Conservation (phyloP, 179 eudicot species). For the Patellifolia procumbens region DNA sequence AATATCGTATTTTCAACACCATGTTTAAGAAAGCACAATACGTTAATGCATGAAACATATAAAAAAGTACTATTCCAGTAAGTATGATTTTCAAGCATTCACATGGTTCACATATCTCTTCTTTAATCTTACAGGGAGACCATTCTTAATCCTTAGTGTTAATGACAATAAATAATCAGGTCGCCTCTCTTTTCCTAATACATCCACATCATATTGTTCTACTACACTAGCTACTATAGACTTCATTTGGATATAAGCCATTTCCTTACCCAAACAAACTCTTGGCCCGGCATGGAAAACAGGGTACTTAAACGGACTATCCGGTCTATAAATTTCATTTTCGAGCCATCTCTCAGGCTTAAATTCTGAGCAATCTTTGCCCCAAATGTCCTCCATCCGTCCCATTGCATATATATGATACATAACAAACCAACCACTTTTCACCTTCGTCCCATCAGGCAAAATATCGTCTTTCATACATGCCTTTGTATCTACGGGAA, state of each 20-base stretch:
- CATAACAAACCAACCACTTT: constrained; percentile 56
- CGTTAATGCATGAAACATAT: too few relatives aligned
- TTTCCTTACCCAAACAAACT: constrained; percentile 73
- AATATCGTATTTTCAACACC: too few relatives aligned
- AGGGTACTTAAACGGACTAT: constrained; percentile 65
- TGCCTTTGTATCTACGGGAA: constrained; percentile 61
- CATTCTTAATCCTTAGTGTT: constrained; percentile 79
- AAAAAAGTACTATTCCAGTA: too few relatives aligned
- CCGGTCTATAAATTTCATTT: constrained; percentile 36
- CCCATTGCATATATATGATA: constrained; percentile 81
- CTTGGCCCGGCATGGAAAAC: constrained; percentile 85
- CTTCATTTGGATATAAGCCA: constrained; percentile 97
- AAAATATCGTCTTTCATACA: constrained; percentile 57
- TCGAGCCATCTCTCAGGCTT: constrained; percentile 84
- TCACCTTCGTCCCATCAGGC: constrained; percentile 62
- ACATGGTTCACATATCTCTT: constrained; percentile 4
- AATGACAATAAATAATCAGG: constrained; percentile 61
- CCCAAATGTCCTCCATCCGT: constrained; percentile 83
- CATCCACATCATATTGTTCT: constrained; percentile 55
- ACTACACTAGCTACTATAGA: constrained; percentile 68
- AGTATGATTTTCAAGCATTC: not conserved
- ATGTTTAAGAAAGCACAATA: too few relatives aligned
- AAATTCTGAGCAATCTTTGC: constrained; percentile 62
- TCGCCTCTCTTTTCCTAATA: constrained; percentile 41
- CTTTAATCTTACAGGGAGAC: constrained; percentile 55